Conservation (phyloP, 169 alveolate genomes). For the Besnoitia besnoiti region DNA sequence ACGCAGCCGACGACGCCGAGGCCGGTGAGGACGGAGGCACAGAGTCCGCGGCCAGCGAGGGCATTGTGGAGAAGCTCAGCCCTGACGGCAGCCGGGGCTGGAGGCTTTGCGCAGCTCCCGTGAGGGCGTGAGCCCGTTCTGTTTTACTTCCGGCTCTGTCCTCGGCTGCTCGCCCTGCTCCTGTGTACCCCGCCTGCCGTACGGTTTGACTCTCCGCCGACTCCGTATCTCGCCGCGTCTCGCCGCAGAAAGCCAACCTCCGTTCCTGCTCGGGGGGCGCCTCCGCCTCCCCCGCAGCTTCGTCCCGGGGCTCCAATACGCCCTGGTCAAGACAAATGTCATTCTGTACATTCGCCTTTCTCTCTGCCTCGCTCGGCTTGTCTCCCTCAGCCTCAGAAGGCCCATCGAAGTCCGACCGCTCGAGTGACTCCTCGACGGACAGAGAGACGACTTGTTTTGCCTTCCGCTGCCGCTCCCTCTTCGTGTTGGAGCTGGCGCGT, state of each 20-base stretch:
- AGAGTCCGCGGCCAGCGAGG: not conserved
- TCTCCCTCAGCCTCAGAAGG: too few species aligned
- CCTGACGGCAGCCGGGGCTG: constrained; percentile 4
- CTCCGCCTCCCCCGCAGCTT: not conserved
- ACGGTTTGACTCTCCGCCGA: not conserved
- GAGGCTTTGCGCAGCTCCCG: not conserved
- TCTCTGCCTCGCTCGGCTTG: not conserved
- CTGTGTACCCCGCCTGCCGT: not conserved
- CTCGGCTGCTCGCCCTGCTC: not conserved
- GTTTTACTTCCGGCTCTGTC: not conserved
- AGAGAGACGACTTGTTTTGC: not conserved
- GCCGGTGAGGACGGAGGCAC: not conserved
- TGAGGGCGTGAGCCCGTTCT: not conserved
- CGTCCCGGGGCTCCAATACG: not conserved
- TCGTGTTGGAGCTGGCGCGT: not conserved
- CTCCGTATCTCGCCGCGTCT: not conserved
- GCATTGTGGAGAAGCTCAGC: not conserved
- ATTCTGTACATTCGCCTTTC: not conserved
- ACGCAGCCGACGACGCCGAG: not conserved
- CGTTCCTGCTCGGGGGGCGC: not conserved
- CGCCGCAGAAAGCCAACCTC: not conserved
- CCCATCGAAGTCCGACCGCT: too few species aligned
- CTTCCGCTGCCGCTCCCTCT: not conserved
- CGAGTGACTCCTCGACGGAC: not conserved
- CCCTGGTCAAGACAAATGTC: not conserved